Percentiles rank a stretch among this genome's conserved stretches.
phyloP scores from a whole-genome alignment of 768 basidiomycete genomes.

The Tephrocybe sp. region DNA sequence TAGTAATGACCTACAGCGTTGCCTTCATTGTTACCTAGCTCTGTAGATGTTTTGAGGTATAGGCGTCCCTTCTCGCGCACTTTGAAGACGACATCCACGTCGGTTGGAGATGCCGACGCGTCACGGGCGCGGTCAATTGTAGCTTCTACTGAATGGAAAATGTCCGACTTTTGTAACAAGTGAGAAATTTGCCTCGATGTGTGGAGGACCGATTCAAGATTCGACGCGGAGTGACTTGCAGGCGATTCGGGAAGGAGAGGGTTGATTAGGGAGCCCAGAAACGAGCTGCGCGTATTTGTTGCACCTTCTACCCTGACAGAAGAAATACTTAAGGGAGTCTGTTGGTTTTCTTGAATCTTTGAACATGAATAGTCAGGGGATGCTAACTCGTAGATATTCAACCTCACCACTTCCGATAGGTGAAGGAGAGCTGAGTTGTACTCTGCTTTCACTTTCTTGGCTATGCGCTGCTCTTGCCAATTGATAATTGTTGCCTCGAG shows the following conservation, averaged over 20 bases:
- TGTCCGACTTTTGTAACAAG: slow-evolving; percentile 68
- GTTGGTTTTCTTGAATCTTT: slow-evolving; percentile 68
- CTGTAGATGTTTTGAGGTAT: slow-evolving; percentile 81
- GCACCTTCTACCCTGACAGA: slow-evolving; percentile 85
- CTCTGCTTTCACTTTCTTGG: slow-evolving; percentile 67
- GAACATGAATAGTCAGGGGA: not conserved
- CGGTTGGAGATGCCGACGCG: slow-evolving; percentile 51
- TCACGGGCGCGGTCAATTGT: slow-evolving; percentile 59
- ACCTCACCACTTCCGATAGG: slow-evolving; percentile 47
- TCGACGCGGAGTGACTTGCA: slow-evolving; percentile 21
- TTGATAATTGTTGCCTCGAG: slow-evolving; percentile 51
- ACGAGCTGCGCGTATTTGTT: slow-evolving; percentile 68
- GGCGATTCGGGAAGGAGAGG: slow-evolving; percentile 44
- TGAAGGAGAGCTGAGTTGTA: slow-evolving; percentile 71
- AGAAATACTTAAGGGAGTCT: slow-evolving; percentile 66
- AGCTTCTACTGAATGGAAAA: slow-evolving; percentile 71
- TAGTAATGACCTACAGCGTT: slow-evolving; percentile 63
- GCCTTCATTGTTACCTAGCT: slow-evolving; percentile 92
- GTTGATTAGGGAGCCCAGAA: slow-evolving; percentile 76
- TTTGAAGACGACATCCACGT: slow-evolving; percentile 80
- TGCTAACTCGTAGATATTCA: not conserved
- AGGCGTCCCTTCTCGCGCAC: slow-evolving; percentile 75
- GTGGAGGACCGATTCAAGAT: slow-evolving; percentile 68
- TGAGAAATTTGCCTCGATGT: slow-evolving; percentile 67
- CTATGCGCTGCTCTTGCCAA: slow-evolving; percentile 78